Base-by-base conservation (phyloP, 495 filamentous ascomycete species). In the Penicillium desertorum region DNA sequence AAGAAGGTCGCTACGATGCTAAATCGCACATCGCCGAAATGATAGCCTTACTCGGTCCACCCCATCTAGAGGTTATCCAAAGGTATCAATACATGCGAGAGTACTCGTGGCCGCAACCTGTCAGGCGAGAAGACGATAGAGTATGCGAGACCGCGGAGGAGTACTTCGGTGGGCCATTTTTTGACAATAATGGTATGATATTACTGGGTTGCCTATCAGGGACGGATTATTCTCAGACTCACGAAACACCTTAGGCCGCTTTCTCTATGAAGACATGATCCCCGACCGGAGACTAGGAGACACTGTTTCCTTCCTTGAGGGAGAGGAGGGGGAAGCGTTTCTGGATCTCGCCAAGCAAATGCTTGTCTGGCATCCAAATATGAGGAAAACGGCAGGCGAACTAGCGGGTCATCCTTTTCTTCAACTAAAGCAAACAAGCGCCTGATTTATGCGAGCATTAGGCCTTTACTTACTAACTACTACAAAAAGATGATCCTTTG, bases 11-110 rank as follows among this genome's bases (percentile, higher is more conserved):
- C 50, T 75, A 66, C 46, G 67, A 67, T 61, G 68, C 72, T 45
- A 61, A 63, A 47, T 56, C 75, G 19, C 77, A 78, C 62, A 62
- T 79, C 10, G 72, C 73, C 10, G 70, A 75, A 55, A 72, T 81
- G 29, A 68, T 78, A 52, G 71, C 68, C n/a, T 59, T 81, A 49
- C 61, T 81, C 19, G 76, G 81, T 32, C 73, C 61, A 41, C 79
- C 79, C 16, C 76, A 75, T 42, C 59, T 56, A 25, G 70, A 75
- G 22, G 37, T 83, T 9, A 60, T 81, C 63, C 62, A 66, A 69
- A 76, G 62, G 64, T 76, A 65, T 67, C 71, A 69, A 67, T 71
- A 47, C 54, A 72, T 73, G 65, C 69, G 59, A 64, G 65, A 66
- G 50, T 71, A 71, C 57, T 55, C 45, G 10, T 76, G 68, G 71